Base-by-base conservation (phyloP, 495 filamentous ascomycete genomes). In the Clavariopsis aquatica region DNA sequence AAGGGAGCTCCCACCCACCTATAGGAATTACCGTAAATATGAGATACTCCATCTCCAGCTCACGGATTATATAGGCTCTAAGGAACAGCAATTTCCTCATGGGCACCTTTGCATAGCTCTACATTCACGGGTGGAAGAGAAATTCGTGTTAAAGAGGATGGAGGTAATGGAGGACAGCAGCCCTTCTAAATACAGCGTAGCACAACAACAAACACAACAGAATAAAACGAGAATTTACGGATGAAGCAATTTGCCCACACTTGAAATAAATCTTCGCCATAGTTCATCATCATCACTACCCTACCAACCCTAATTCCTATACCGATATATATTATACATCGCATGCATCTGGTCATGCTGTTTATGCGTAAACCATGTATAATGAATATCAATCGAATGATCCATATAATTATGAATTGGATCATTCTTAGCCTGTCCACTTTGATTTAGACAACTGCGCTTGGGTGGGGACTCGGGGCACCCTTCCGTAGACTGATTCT, bases 371-470 rank as follows among this genome's bases (percentile, higher is more conserved):
- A 77, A 76, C 10, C 49, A 60, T 12, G 59, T 59, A 69, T 77
- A 77, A 55, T 70, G 78, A 72, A 74, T 71, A 81, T 87, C 84
- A 49, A 79, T 79, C 6, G 78, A 80, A 65, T 87, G 87, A 70
- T 88, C 85, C 84, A 88, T 87, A 69, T 78, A 86, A 71, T 87
- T 87, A 66, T 82, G 82, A 65, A 88, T 85, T 23, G 85, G 80
- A 71, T 67, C 64, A n/a, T 59, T 26, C 34, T 54, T 54, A 0
- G 86, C 85, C 13, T 78, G 34, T 3, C 81, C 82, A 1, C 75
- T 61, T 47, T 72, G 69, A 17, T 60, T 72, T 4, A 79, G 76
- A 77, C 85, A 88, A 43, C 75, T 80, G 62, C 85, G 80, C 45
- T 84, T 78, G 24, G 38, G 31, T 45, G 75, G 78, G 6, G 74